Conservation (phyloP, 2,329 filamentous ascomycete species). For the Erysiphe pulchra region DNA sequence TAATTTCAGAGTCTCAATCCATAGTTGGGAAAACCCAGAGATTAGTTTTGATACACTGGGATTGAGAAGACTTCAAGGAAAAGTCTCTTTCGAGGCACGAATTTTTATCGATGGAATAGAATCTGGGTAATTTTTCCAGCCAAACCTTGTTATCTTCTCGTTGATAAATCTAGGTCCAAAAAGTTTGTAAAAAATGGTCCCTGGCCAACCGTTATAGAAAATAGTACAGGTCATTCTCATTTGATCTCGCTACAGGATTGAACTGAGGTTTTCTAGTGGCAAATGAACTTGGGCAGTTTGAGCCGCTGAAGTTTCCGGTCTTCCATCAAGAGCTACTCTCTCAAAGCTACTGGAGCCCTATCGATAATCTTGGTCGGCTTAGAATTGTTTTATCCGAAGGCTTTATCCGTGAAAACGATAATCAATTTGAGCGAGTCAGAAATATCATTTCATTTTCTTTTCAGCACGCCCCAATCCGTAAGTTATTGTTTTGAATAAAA, state of each 20-base stretch:
- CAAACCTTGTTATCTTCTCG: background rate
- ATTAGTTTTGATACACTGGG: conserved; percentile 29
- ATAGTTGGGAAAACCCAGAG: conserved; percentile 41
- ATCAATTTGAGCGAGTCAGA: conserved; percentile 38
- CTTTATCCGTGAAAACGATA: conserved; percentile 26
- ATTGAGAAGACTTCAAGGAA: conserved; percentile 27
- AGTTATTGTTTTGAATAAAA: conserved; percentile 5
- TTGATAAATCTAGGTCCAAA: conserved; percentile 14
- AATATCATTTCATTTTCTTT: conserved; percentile 61
- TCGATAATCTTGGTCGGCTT: conserved; percentile 47
- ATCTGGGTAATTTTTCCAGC: background rate
- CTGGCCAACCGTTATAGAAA: conserved; percentile 23
- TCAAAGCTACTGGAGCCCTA: conserved; percentile 45
- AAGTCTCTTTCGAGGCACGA: conserved; percentile 35
- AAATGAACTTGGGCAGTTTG: conserved; percentile 23
- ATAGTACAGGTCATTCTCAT: conserved; percentile 17
- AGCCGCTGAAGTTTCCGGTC: conserved; percentile 41
- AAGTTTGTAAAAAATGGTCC: conserved; percentile 22
- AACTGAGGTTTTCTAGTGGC: conserved; percentile 6
- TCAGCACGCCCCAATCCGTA: conserved; percentile 59
- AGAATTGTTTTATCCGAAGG: conserved; percentile 54
- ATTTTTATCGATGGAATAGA: conserved; percentile 39
- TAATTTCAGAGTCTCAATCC: conserved; percentile 47
- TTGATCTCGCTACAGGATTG: conserved; percentile 5
- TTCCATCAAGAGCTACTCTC: conserved; percentile 46